phyloP scores from a whole-genome alignment of 2,329 filamentous ascomycete species.

The Colletotrichum sp. region DNA sequence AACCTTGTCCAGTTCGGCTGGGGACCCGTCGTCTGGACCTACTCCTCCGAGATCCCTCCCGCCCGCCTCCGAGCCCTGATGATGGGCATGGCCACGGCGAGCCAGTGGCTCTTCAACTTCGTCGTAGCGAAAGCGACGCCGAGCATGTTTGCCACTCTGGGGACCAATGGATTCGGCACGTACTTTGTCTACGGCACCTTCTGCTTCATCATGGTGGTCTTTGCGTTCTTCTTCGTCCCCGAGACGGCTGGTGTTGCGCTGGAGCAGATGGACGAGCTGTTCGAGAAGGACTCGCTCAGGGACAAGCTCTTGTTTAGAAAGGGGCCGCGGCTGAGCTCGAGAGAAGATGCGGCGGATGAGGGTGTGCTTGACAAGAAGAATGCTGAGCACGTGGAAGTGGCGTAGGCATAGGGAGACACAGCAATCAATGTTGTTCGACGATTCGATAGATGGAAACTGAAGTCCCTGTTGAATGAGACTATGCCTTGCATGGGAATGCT shows the following conservation, averaged over 20 bases:
- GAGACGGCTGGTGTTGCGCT: conserved; percentile 50
- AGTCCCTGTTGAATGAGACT: neutral
- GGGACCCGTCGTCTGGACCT: conserved; percentile 57
- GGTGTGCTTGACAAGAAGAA: neutral
- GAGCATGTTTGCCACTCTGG: conserved; percentile 56
- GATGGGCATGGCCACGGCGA: conserved; percentile 65
- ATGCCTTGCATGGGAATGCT: accelerated
- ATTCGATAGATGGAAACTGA: neutral
- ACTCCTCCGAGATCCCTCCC: conserved; percentile 67
- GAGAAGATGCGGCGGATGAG: neutral
- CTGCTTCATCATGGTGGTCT: conserved; percentile 61
- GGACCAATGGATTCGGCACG: conserved; percentile 39
- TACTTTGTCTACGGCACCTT: conserved; percentile 65
- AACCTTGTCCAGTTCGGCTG: conserved; percentile 42
- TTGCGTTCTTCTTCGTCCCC: conserved; percentile 43
- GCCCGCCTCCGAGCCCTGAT: conserved; percentile 63
- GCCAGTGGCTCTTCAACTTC: conserved; percentile 70
- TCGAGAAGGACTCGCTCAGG: conserved; percentile 13
- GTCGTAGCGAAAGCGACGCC: conserved; percentile 66
- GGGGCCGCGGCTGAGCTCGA: neutral
- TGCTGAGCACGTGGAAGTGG: neutral
- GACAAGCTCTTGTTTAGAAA: neutral
- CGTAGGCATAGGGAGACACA: neutral
- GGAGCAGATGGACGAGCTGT: conserved; percentile 35
- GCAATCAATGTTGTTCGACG: neutral